phyloP scores from a whole-genome alignment of 495 filamentous ascomycete species.

The Amniculicola lignicola region DNA sequence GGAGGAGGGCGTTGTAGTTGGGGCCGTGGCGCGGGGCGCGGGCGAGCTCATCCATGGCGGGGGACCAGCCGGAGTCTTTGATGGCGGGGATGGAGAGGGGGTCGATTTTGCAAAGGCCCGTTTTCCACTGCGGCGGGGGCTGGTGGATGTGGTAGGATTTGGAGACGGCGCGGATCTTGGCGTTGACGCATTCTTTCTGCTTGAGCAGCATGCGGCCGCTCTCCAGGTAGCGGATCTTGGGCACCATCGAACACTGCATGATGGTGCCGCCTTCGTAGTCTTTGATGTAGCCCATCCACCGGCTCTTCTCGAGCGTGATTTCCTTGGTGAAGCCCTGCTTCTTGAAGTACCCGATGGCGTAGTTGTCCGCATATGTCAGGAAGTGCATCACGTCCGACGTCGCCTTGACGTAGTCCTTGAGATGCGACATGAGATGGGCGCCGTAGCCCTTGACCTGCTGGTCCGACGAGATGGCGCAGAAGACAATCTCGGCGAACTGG shows the following conservation, averaged over 20 bases:
- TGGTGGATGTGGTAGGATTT: slow-evolving; percentile 84
- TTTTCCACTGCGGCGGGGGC: slow-evolving; percentile 82
- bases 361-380: slow-evolving; percentile 97
- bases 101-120: slow-evolving; percentile 66
- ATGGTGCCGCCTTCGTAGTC: slow-evolving; percentile 99
- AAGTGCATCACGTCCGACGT: slow-evolving; percentile 97
- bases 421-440: slow-evolving; percentile 94
- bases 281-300: slow-evolving; percentile 99
- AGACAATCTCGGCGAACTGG: slow-evolving; percentile 96
- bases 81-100: slow-evolving; percentile 79
- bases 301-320: slow-evolving; percentile 82
- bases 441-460: slow-evolving; percentile 99
- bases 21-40: slow-evolving; percentile 96
- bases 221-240: slow-evolving; percentile 90
- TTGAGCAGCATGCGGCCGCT: slow-evolving; percentile 92
- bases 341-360: slow-evolving; percentile 98
- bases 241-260: slow-evolving; percentile 98
- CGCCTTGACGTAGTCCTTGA: slow-evolving; percentile 98
- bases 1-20: slow-evolving; percentile 88
- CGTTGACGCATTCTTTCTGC: slow-evolving; percentile 90
- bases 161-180: slow-evolving; percentile 89
- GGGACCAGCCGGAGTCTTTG: slow-evolving; percentile 87
- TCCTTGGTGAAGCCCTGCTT: slow-evolving; percentile 99
- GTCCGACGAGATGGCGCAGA: slow-evolving; percentile 95
- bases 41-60: slow-evolving; percentile 95